Evolutionary conservation across 2,329 filamentous ascomycete genomes (phyloP).

Genomic region (Alternaria infectoria): DNA sequence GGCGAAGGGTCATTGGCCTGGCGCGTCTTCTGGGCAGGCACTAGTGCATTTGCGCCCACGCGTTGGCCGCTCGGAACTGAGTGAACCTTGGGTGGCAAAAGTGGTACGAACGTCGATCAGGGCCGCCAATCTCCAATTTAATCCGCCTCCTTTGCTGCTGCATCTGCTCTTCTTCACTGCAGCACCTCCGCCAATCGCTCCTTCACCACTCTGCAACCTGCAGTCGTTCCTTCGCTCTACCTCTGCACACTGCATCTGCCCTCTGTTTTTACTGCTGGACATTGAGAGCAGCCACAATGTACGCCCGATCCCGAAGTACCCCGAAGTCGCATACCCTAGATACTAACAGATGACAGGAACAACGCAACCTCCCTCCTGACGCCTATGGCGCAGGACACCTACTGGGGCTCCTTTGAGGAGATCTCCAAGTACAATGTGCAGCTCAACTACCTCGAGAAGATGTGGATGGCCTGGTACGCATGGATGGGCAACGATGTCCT

Average conservation of each 20-base stretch:
- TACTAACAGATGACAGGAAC: slow-evolving; percentile 43
- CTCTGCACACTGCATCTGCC: neutral
- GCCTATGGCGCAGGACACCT: slow-evolving; percentile 59
- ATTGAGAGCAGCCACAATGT: slow-evolving; percentile 32
- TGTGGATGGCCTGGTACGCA: slow-evolving; percentile 96
- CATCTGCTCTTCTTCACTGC: slow-evolving; percentile 23
- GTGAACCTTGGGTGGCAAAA: slow-evolving; percentile 32
- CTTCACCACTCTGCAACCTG: slow-evolving; percentile 13
- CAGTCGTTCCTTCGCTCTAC: slow-evolving; percentile 21
- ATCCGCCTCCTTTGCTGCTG: slow-evolving; percentile 34
- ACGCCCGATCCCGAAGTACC: slow-evolving; percentile 15
- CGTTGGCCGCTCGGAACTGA: slow-evolving; percentile 21
- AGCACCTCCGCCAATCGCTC: slow-evolving; percentile 18
- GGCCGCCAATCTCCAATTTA: slow-evolving; percentile 37
- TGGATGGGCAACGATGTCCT: slow-evolving; percentile 98
- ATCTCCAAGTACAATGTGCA: slow-evolving; percentile 78
- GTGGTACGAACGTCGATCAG: slow-evolving; percentile 35
- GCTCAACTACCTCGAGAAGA: slow-evolving; percentile 82
- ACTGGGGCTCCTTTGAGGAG: slow-evolving; percentile 70
- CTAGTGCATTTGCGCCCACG: slow-evolving; percentile 17
- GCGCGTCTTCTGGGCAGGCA: slow-evolving; percentile 16
- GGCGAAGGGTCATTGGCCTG: slow-evolving; percentile 17
- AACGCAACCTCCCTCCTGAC: slow-evolving; percentile 45
- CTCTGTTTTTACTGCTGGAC: slow-evolving; percentile 17
- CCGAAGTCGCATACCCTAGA: slow-evolving; percentile 12